These are phyloP conservation scores for Laguncularia racemosa DNA, from an alignment of 345 rosid species.

Conservation along the genomic window DNA sequence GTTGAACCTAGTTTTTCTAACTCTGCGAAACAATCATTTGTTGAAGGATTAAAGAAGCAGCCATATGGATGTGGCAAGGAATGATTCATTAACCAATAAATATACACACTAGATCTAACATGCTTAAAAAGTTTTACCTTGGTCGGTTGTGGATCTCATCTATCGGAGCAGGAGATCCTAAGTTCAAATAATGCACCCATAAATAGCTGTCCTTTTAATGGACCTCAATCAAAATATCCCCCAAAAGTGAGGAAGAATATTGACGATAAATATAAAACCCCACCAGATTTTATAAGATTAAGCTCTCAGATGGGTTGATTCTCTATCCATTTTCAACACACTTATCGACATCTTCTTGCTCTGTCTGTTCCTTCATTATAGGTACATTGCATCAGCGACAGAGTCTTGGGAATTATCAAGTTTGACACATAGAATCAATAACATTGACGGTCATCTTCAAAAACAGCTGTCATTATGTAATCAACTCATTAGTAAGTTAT, in stretches of 20 bases:
- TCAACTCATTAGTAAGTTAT: conserved; percentile 32
- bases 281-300: too few relatives aligned
- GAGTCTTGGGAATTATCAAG: conserved; percentile 69
- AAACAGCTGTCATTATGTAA: conserved; percentile 29
- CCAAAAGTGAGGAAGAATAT: too few relatives aligned
- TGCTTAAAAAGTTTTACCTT: too few relatives aligned
- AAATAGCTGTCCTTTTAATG: too few relatives aligned
- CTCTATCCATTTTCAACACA: too few relatives aligned
- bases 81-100: neutral
- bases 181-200: too few relatives aligned
- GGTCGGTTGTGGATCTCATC: too few relatives aligned
- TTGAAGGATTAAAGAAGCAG: too few relatives aligned
- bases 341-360: neutral
- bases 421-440: conserved; percentile 48
- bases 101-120: neutral
- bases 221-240: too few relatives aligned
- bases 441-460: conserved; percentile 33
- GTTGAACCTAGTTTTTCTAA: neutral
- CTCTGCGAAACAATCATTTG: neutral
- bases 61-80: too few relatives aligned
- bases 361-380: conserved; percentile 6
- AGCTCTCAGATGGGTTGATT: too few relatives aligned
- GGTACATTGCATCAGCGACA: conserved; percentile 31
- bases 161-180: too few relatives aligned
- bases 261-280: neutral